These are phyloP conservation scores for Uronychia setigera DNA, from an alignment of 73 alveolate species.

Conservation along the genomic window DNA sequence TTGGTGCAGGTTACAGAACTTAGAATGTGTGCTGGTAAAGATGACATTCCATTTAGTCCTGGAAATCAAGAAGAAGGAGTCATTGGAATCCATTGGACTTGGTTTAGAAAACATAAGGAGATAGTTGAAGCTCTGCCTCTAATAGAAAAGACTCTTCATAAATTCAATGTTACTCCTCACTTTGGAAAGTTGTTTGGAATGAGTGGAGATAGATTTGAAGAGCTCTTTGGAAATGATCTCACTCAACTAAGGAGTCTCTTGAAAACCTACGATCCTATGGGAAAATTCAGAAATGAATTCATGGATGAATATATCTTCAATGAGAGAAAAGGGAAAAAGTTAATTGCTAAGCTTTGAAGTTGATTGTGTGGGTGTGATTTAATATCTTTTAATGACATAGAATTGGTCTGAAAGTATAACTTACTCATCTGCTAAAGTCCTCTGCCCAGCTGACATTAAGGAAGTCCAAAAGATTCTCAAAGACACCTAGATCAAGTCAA, in stretches of 20 bases:
- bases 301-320: constrained; percentile 12
- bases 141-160: constrained; percentile 16
- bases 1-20: constrained; percentile 36
- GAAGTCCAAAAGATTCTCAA: too few species aligned
- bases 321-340: too few species aligned
- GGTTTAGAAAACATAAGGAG: constrained; percentile 43
- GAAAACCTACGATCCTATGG: constrained; percentile 21
- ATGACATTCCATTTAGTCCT: constrained; percentile 45
- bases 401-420: too few species aligned
- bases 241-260: background rate
- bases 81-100: constrained; percentile 50
- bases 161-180: constrained; percentile 32
- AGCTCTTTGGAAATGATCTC: constrained; percentile 26
- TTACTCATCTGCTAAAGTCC: too few species aligned
- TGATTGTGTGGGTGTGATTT: too few species aligned
- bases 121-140: constrained; percentile 33
- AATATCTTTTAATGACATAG: too few species aligned
- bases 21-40: constrained; percentile 27
- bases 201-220: background rate
- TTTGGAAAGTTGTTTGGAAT: constrained; percentile 33
- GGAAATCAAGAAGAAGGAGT: constrained; percentile 37
- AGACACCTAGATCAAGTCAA: too few species aligned
- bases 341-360: too few species aligned
- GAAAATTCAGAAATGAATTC: constrained; percentile 33
- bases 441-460: too few species aligned